These are phyloP conservation scores for Coemansia sp. DNA, from an alignment of 192 early-diverging fungal species.

Conservation along the genomic window DNA sequence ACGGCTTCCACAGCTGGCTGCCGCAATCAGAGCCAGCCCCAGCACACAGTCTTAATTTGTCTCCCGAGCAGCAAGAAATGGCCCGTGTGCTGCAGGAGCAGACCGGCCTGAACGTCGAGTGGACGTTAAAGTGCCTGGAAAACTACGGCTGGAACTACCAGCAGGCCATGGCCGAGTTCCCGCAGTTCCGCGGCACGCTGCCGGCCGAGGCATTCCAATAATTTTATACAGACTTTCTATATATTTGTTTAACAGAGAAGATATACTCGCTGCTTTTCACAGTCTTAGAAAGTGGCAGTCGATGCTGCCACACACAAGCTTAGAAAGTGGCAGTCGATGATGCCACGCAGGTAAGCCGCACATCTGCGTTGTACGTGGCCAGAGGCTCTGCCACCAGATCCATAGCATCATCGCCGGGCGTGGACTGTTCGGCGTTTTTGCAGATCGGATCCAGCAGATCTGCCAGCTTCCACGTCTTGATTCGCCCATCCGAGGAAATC, in stretches of 20 bases:
- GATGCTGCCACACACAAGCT: not conserved
- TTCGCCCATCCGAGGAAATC: slow-evolving; percentile 71
- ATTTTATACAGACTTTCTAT: not conserved
- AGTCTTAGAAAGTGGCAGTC: not conserved
- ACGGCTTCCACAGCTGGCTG: slow-evolving; percentile 45
- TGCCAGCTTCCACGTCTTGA: slow-evolving; percentile 70
- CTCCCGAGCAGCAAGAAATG: slow-evolving; percentile 50
- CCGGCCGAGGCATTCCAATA: slow-evolving; percentile 48
- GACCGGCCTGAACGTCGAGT: slow-evolving; percentile 42
- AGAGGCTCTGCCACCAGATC: slow-evolving; percentile 38
- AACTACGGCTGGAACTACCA: slow-evolving; percentile 53
- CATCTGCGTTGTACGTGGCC: slow-evolving; percentile 60
- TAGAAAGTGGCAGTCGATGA: slow-evolving; percentile 29
- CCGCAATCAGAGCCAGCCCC: slow-evolving; percentile 3
- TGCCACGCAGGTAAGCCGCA: slow-evolving; percentile 59
- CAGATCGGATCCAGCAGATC: slow-evolving; percentile 38
- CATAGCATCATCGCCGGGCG: not conserved
- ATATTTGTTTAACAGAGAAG: too few species aligned
- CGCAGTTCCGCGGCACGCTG: slow-evolving; percentile 35
- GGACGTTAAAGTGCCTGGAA: slow-evolving; percentile 47
- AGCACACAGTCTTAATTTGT: slow-evolving; percentile 7
- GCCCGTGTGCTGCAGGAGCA: slow-evolving; percentile 44
- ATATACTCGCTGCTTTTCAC: not conserved
- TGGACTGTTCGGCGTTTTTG: not conserved
- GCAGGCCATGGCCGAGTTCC: slow-evolving; percentile 41